Evolutionary conservation across 1,284 basidiomycete species (phyloP).

Genomic region (Leccinum subatratum): DNA sequence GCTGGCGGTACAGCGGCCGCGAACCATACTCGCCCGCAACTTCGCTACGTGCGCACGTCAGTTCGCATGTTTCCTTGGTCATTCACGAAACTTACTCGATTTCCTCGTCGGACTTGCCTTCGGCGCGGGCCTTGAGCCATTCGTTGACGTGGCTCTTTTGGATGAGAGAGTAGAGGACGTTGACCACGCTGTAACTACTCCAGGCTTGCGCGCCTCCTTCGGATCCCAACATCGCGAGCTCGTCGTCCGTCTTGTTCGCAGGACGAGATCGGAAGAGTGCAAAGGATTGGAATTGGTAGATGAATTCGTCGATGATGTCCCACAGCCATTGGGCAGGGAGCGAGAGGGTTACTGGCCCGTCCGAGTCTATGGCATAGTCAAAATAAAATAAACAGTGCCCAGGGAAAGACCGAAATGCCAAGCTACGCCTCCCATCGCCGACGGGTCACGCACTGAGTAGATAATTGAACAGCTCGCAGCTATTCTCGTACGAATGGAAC

Average conservation of each 20-base stretch:
- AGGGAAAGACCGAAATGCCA: not conserved
- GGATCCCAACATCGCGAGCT: conserved; percentile 69
- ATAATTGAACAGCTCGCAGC: conserved; percentile 96
- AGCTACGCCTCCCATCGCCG: not conserved
- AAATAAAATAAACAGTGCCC: not conserved
- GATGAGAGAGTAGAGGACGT: conserved; percentile 96
- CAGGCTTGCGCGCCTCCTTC: conserved; percentile 76
- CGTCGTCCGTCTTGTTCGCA: conserved; percentile 85
- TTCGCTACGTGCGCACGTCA: conserved; percentile 48
- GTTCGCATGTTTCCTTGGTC: not conserved
- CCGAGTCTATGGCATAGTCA: conserved; percentile 60
- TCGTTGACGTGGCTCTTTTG: conserved; percentile 96
- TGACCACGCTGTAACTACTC: conserved; percentile 96
- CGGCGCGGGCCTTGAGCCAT: conserved; percentile 78
- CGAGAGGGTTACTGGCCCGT: conserved; percentile 89
- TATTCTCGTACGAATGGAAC: conserved; percentile 98
- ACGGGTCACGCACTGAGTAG: conserved; percentile 59
- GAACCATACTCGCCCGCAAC: conserved; percentile 90
- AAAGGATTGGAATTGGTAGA: conserved; percentile 98
- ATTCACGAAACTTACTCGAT: conserved; percentile 59
- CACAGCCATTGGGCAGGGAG: conserved; percentile 97
- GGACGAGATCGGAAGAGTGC: conserved; percentile 86
- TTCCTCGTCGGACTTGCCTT: conserved; percentile 78
- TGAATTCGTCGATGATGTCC: conserved; percentile 99
- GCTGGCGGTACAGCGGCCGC: conserved; percentile 86